Base-by-base conservation (phyloP, 2,329 filamentous ascomycete species). In the Apiospora phragmitis region DNA sequence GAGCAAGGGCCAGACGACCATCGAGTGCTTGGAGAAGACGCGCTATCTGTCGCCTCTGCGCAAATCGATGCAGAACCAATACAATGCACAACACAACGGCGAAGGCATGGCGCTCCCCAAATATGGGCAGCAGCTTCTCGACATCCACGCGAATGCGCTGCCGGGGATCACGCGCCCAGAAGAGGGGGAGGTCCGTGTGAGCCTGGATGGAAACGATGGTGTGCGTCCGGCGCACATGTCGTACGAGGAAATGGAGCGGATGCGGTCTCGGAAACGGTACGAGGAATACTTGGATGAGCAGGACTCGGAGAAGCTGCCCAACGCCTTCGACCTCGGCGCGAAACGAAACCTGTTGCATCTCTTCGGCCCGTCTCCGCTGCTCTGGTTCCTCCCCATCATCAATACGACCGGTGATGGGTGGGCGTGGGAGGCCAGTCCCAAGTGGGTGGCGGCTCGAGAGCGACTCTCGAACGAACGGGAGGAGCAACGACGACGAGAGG, bases 21-120 rank as follows among this genome's bases (percentile, higher is more conserved):
- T 99, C 71, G 96, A 99, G 81, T 97, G 93, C 77, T 85, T 99
- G 71, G 96, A 99, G 82, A 98, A 96, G 85, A 98, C 95, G 1
- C 89, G 96, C 70, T 99, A 99, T 81, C 88, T 97, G 9, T 94
- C 93, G 12, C 94, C 94, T 0, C 80, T 97, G 72, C 89, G 92
- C 70, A 90, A 90, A 78, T 88, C 88, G 67, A 88, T 95, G 78
- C 90, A 93, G 78, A 85, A 89, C 73, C 88, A 91, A 70, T 88
- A 90, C 74, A 82, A 84, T 72, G 85, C 88, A 65, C 86, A 88
- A 72, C 84, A 88, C 78, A 87, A 84, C 77, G 83, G 85, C 69
- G 81, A 86, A 73, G 82, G 83, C 59, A 80, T 83, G 47, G 82
- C 86, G 12, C 81, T 90, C 5, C 90, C 89, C 67, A 87, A 85